Conservation (phyloP, 768 basidiomycete genomes). For the Cubamyces lactineus region DNA sequence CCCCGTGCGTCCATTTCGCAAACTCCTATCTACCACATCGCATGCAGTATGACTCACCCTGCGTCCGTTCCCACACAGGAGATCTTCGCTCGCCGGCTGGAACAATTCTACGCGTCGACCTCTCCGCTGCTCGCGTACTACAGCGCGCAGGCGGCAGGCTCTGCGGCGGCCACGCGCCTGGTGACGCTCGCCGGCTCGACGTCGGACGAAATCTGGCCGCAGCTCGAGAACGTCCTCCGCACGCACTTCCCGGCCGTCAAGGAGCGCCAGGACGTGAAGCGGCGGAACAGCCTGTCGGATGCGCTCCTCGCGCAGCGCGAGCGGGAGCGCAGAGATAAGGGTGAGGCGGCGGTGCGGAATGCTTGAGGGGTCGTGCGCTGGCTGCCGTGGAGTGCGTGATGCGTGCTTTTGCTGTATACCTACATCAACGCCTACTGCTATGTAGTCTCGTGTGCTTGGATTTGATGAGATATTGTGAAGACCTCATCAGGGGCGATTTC, state of each 20-base stretch:
- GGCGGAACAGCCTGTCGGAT: slow-evolving; percentile 57
- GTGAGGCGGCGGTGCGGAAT: slow-evolving; percentile 1
- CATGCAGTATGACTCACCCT: background rate
- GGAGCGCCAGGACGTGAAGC: slow-evolving; percentile 50
- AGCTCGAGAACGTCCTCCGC: slow-evolving; percentile 65
- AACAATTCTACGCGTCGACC: slow-evolving; percentile 78
- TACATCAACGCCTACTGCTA: background rate
- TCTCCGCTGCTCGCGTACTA: slow-evolving; percentile 83
- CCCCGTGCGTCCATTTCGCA: slow-evolving; percentile 56
- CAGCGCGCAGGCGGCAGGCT: slow-evolving; percentile 40
- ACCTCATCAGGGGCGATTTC: background rate
- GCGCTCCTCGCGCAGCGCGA: slow-evolving; percentile 45
- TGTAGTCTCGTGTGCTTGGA: background rate
- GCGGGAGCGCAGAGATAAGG: slow-evolving; percentile 14
- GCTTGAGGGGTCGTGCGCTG: background rate
- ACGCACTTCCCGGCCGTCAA: slow-evolving; percentile 60
- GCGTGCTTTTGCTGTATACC: slow-evolving; percentile 9
- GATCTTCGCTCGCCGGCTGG: slow-evolving; percentile 73
- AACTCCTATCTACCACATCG: slow-evolving; percentile 1
- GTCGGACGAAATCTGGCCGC: slow-evolving; percentile 90
- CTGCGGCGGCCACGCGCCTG: slow-evolving; percentile 48
- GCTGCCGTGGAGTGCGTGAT: background rate
- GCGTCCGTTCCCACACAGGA: slow-evolving; percentile 50
- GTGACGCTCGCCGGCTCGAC: slow-evolving; percentile 70
- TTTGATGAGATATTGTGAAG: background rate